phyloP scores from a whole-genome alignment of 202 grass and related monocot genomes.

The Tripidium arundinaceum region DNA sequence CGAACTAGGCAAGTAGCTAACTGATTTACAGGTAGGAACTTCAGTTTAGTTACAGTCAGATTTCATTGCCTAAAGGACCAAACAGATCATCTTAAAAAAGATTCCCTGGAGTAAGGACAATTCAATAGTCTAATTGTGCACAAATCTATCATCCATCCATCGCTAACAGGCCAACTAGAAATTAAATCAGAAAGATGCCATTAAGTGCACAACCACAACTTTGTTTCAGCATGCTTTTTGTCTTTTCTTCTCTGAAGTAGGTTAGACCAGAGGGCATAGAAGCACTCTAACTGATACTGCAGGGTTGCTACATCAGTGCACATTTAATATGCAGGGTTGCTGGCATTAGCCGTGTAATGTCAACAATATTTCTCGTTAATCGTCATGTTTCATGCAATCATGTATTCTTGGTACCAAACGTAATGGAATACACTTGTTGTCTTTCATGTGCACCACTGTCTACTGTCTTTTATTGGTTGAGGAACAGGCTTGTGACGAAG shows the following conservation, averaged over 20 bases:
- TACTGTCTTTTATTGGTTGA: slow-evolving; percentile 16
- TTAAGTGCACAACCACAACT: slow-evolving; percentile 3
- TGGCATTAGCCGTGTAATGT: background rate
- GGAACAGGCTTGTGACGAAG: slow-evolving; percentile 33
- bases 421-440: background rate
- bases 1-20: background rate
- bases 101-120: background rate
- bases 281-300: slow-evolving; percentile 3
- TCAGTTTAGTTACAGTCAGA: slow-evolving; percentile 14
- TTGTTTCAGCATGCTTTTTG: slow-evolving; percentile 2
- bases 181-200: slow-evolving; percentile 19
- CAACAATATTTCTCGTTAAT: slow-evolving; percentile 1
- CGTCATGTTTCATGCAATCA: background rate
- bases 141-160: slow-evolving; percentile 21
- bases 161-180: slow-evolving; percentile 16
- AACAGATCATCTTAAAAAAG: slow-evolving; percentile 1
- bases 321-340: slow-evolving; percentile 13
- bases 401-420: slow-evolving; percentile 12
- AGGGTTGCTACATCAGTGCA: background rate
- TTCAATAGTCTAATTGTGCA: slow-evolving; percentile 22
- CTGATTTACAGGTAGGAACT: background rate
- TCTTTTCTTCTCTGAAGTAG: slow-evolving; percentile 9
- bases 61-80: background rate
- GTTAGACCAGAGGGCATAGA: background rate
- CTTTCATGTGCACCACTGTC: slow-evolving; percentile 2